Evolutionary conservation across 148 eudicot species (phyloP), one percentile per base, ranked within the genome.

Genomic region (Rhododendron williamsianum): DNA sequence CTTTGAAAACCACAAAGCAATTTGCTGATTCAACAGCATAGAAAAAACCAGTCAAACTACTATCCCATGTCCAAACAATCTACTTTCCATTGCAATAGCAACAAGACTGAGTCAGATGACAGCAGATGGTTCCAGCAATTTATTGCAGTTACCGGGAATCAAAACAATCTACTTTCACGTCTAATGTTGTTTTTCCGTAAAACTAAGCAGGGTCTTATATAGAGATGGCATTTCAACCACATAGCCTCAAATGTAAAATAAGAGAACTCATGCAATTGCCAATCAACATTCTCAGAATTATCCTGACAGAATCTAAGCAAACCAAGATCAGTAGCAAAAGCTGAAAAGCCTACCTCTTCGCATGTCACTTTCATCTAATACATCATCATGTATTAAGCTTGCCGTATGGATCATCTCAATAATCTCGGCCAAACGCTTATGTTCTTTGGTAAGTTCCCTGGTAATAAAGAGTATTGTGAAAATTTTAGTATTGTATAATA

Each of bases 361-460:
- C 93, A 92, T 85, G 90, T 95, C 93, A 89, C 98, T 95, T 87
- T 95, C 98, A 87, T 95, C 98, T 69, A 95, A 86, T 52, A 95
- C 96, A 86, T 95, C 98, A 88, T 95, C 98, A 74, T 95, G 98
- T 81, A 95, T 95, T 86, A 96, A 87, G 89, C 98, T 96, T 84
- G 98, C 98, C 19, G 98, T 96, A 84, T 96, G 98, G 76, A 95
- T 95, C 98, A 95, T 95, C 81, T 95, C 98, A 78, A 93, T 95
- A 89, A 95, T 95, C 91, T 95, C 98, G 67, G 95, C 96, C 87
- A 95, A 89, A 79, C 96, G 94, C 86, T 95, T 92, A 88, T 96
- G 98, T 88, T 94, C 92, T 84, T 45, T 89, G 2, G 97, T 93
- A 82, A 95, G 95, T 85, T 96, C 97, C 94, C 99, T 96, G 92